Evolutionary conservation across 129 eudicot genomes (phyloP), one percentile per base, ranked within the genome.

Genomic region (Pittosporum tobira): DNA sequence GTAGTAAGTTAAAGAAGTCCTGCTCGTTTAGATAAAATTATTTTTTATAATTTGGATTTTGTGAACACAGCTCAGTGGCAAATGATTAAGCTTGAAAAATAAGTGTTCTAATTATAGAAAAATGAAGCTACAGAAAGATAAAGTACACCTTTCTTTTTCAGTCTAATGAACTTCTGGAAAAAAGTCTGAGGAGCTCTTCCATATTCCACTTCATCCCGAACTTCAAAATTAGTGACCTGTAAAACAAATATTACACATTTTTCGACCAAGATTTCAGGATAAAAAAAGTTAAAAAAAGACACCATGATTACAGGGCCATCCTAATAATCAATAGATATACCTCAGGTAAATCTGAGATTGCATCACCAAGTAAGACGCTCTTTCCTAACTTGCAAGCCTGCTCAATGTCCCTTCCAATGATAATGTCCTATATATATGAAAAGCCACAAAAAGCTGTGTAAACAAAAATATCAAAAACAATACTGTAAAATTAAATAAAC

Each of bases 311-410:
- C 2, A 57, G 34, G 3, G 30, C 8, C 5, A 18, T 21, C 23
- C 1, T 45, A 42, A 15, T 1, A 44, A 19, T 18, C n/a, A 21
- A 36, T 26, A 25, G 57, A 25, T 59, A 31, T 70, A 79, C 95
- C 80, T 40, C 56, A 18, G 93, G 93, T 51, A 87, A 51, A 53
- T 87, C 95, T 20, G 93, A 83, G 29, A 87, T 72, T 19, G 81
- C 93, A 74, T 87, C 93, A n/a, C 77, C 80, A 59, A 87, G 88
- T 7, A 66, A 29, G 34, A 63, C 29, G n/a, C 62, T 72, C 47
- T 78, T 70, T 40, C 77, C 79, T 58, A 80, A 63, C 53, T 64
- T 57, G 47, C 22, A 0, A 7, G 71, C 24, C 1, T 50, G 58
- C 5, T 77, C 75, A 14, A 50, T 45, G 24, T 75, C 94, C 67